Base-by-base conservation (phyloP, 768 basidiomycete species). In the Hericium rajendrae region DNA sequence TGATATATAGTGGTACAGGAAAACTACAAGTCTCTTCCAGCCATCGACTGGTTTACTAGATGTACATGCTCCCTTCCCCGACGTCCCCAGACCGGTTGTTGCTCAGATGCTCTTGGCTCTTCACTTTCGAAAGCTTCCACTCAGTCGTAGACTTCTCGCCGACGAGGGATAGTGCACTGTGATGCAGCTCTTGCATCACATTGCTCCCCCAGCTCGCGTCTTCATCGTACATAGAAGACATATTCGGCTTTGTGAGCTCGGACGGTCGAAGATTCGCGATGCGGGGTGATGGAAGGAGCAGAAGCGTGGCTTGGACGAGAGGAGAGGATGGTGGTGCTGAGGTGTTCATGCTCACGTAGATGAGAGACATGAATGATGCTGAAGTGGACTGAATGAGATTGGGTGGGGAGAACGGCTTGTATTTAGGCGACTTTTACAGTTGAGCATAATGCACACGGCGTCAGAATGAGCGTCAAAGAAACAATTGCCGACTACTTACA, bases 361-460 rank as follows among this genome's bases (percentile, higher is more conserved):
- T 43, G 46, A 65, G 48, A 37, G 64, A 58, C n/a, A 59, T 52
- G 48, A 67, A 65, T 24, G 66, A 56, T 1, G 66, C 66, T 38
- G 60, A 56, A 20, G 62, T 65, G 4, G 60, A 48, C 38, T 67
- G 66, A 15, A 67, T 53, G 48, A 67, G 60, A 53, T 67, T 67
- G 20, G 66, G 66, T 20, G 66, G 62, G 1, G 38, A 38, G 57
- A 67, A 65, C 3, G 59, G 60, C 38, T 52, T 20, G 20, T 54
- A 32, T 32, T 51, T 40, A 4, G 54, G 49, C n/a, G 38, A 26
- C 60, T 61, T 18, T 16, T n/a, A 32, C 40, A 22, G 18, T 22
- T 26, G 26, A 26, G 26, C 26, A 26, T 26, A n/a, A 51, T 16
- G 20, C 22, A 38, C 22, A 60, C 55, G 38, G 51, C 46, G 49